phyloP scores from a whole-genome alignment of 192 early-diverging fungal genomes.

The Backusella luteola region DNA sequence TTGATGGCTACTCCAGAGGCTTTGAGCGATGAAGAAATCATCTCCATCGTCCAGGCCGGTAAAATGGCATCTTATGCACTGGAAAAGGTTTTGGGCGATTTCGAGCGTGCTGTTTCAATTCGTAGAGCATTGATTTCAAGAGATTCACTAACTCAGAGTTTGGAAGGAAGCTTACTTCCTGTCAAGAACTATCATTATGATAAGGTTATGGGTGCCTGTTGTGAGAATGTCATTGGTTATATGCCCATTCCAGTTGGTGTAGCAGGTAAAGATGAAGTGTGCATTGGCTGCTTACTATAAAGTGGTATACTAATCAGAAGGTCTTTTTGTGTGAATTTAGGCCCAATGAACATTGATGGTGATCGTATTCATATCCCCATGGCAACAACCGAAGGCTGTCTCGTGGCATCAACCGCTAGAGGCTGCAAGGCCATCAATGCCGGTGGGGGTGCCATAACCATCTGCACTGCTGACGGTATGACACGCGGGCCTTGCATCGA shows the following conservation, averaged over 20 bases:
- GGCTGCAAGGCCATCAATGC: conserved; percentile 94
- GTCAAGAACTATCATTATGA: conserved; percentile 86
- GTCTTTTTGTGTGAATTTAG: not conserved
- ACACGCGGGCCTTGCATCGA: conserved; percentile 90
- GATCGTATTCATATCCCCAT: conserved; percentile 84
- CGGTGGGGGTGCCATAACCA: conserved; percentile 81
- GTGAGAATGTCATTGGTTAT: conserved; percentile 95
- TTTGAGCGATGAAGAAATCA: conserved; percentile 76
- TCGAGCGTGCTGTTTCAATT: conserved; percentile 83
- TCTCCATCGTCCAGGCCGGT: conserved; percentile 65
- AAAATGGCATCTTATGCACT: conserved; percentile 83
- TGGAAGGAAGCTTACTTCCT: conserved; percentile 70
- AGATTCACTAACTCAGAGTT: conserved; percentile 57
- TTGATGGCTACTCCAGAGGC: conserved; percentile 42
- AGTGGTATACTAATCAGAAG: not conserved
- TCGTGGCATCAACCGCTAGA: conserved; percentile 88
- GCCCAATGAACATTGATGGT: conserved; percentile 82
- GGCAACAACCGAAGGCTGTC: conserved; percentile 92
- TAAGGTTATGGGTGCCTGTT: conserved; percentile 88
- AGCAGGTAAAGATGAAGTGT: conserved; percentile 47
- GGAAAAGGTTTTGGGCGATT: conserved; percentile 78
- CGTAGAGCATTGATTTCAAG: conserved; percentile 77
- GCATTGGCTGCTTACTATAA: too few species aligned
- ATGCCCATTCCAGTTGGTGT: conserved; percentile 91
- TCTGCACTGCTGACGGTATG: conserved; percentile 83